These are phyloP conservation scores for Apophysomyces sp. DNA, from an alignment of 371 early-diverging fungal genomes.

Conservation along the genomic window DNA sequence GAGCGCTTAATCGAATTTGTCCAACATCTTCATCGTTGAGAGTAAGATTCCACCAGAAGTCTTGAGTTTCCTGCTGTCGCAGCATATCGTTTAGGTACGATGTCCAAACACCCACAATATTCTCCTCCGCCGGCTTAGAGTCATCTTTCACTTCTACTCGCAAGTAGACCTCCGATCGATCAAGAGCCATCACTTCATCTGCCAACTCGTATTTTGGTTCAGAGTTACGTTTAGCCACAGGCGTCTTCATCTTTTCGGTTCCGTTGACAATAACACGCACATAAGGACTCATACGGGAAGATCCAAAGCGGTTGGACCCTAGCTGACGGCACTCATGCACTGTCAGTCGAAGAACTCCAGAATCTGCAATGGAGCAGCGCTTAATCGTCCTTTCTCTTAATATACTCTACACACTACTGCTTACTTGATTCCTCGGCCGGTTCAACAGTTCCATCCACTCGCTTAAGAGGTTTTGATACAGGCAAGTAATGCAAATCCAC, in stretches of 20 bases:
- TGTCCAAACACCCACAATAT: constrained; percentile 41
- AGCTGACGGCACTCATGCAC: constrained; percentile 54
- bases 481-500: constrained; percentile 63
- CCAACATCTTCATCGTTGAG: constrained; percentile 21
- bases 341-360: constrained; percentile 52
- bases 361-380: constrained; percentile 21
- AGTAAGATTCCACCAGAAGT: constrained; percentile 45
- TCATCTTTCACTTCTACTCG: constrained; percentile 37
- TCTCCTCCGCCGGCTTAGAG: constrained; percentile 30
- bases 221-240: constrained; percentile 39
- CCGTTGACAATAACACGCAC: constrained; percentile 48
- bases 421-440: constrained; percentile 62
- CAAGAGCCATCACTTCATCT: constrained; percentile 45
- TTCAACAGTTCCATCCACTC: constrained; percentile 43
- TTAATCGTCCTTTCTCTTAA: not conserved
- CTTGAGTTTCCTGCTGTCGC: constrained; percentile 30
- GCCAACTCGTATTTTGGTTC: constrained; percentile 50
- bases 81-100: constrained; percentile 37
- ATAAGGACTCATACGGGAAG: constrained; percentile 42
- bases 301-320: constrained; percentile 11
- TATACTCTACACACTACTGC: not conserved
- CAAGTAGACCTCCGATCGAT: constrained; percentile 36
- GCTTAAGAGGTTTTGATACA: constrained; percentile 53
- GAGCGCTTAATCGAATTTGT: constrained; percentile 44
- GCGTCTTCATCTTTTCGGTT: constrained; percentile 37